Percentiles rank a stretch among this genome's conserved stretches.
These are phyloP conservation scores for Coemansia sp. DNA, from an alignment of 192 early-diverging fungal species.

Conservation along the genomic window DNA sequence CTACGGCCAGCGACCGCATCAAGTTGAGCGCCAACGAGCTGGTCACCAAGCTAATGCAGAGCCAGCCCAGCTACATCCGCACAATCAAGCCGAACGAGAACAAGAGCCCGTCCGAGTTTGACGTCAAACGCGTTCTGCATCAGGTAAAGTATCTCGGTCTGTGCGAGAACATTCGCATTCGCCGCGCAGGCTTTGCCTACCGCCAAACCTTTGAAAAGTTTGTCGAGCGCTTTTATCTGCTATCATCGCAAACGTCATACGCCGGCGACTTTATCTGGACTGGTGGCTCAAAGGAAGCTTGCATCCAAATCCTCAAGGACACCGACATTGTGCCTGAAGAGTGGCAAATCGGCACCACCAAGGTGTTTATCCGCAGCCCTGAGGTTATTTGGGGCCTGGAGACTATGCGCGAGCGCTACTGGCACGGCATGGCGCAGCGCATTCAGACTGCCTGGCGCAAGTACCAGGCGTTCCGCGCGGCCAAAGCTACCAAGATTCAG, in stretches of 20 bases:
- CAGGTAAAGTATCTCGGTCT: slow-evolving; percentile 96
- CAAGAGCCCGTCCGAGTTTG: slow-evolving; percentile 88
- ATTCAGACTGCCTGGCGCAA: slow-evolving; percentile 89
- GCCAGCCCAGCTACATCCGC: slow-evolving; percentile 93
- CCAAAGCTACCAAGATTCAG: slow-evolving; percentile 70
- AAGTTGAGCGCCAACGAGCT: slow-evolving; percentile 82
- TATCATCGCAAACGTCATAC: slow-evolving; percentile 75
- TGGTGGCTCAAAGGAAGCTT: slow-evolving; percentile 70
- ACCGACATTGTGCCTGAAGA: slow-evolving; percentile 79
- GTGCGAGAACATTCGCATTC: slow-evolving; percentile 95
- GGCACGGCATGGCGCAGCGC: slow-evolving; percentile 90
- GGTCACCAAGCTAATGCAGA: slow-evolving; percentile 91
- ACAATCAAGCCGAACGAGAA: slow-evolving; percentile 98
- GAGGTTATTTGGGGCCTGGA: slow-evolving; percentile 92
- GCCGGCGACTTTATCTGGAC: slow-evolving; percentile 82
- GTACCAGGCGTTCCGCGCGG: slow-evolving; percentile 67
- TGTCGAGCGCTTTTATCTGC: slow-evolving; percentile 72
- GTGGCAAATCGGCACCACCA: slow-evolving; percentile 95
- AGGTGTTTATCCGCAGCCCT: slow-evolving; percentile 94
- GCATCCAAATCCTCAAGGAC: slow-evolving; percentile 79
- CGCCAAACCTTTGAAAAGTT: slow-evolving; percentile 90
- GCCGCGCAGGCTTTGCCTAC: slow-evolving; percentile 97
- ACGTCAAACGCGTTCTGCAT: slow-evolving; percentile 88
- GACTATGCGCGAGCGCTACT: slow-evolving; percentile 90
- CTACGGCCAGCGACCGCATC: slow-evolving; percentile 96